Evolutionary conservation across 495 filamentous ascomycete species (phyloP).

Genomic region (Neurospora tetraspora): DNA sequence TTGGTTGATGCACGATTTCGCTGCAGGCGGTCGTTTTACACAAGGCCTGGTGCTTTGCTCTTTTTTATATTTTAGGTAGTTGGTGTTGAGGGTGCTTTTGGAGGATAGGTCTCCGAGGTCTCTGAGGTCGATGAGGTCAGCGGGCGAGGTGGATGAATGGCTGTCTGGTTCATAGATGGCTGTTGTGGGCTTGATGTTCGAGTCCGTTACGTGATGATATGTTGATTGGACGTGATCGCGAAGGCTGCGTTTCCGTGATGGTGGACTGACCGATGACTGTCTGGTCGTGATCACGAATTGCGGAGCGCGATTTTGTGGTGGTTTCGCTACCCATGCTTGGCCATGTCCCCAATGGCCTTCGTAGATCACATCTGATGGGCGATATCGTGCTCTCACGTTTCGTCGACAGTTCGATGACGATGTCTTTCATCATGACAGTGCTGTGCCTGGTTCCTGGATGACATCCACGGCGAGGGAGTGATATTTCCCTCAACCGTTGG

Average conservation of each 20-base stretch:
- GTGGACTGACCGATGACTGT: background rate
- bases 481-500: too few species aligned
- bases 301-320: background rate
- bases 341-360: too few species aligned
- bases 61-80: background rate
- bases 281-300: background rate
- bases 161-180: background rate
- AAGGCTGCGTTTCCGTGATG: too few species aligned
- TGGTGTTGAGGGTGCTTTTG: too few species aligned
- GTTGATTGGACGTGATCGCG: too few species aligned
- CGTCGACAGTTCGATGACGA: background rate
- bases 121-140: background rate
- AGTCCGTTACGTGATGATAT: too few species aligned
- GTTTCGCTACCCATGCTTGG: background rate
- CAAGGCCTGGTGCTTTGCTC: conserved; percentile 1
- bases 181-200: too few species aligned
- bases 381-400: background rate
- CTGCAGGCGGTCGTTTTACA: conserved; percentile 2
- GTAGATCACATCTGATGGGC: background rate
- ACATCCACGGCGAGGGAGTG: too few species aligned
- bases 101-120: too few species aligned
- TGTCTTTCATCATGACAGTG: background rate
- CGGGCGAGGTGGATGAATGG: background rate
- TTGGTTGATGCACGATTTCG: conserved; percentile 25
- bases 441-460: too few species aligned